Base-by-base conservation (phyloP, 2,329 filamentous ascomycete species). In the Zarea fungicola region DNA sequence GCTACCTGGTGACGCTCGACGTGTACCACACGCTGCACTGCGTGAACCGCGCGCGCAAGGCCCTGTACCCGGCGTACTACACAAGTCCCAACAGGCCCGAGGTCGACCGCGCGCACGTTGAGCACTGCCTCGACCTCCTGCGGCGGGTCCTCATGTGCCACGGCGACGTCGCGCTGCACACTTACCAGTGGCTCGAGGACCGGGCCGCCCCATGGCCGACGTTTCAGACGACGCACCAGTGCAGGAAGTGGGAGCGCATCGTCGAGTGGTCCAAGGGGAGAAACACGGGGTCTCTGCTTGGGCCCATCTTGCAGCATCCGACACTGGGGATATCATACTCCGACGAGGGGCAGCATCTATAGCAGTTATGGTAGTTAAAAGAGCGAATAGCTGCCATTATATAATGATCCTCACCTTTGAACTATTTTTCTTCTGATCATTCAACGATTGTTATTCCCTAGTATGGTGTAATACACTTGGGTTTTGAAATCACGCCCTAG, bases 121-220 rank as follows among this genome's bases (percentile, higher is more conserved):
- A 53, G 19, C 53, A 55, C 44, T 55, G 53, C 36, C 45, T 55
- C 23, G 53, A 55, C 21, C 41, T 53, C 13, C 47, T 55, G 31
- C 53, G 53, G 18, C 53, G 53, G 41, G 51, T 51, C 21, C 36
- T 55, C 37, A 55, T 55, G 53, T 55, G 53, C 41, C 48, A 53
- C 25, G 42, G 37, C 14, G 51, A 53, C 34, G 34, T 53, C 3
- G 31, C 48, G 8, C 32, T 48, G 22, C 39, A 47, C 41, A 52
- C 51, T 29, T 52, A 46, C 32, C 39, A 31, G 21, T 52, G 47
- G 47, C 49, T 42, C 13, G 42, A 43, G 13, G 51, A 47, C 19
- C 35, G 42, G n/a, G 25, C 34, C 19, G 39, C 35, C 23, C 47
- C 41, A 18, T 47, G 47, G 47, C 48, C 32, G n/a, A 32, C 25